Conservation (phyloP, 768 basidiomycete species). For the Xerocomellus dryophilus region DNA sequence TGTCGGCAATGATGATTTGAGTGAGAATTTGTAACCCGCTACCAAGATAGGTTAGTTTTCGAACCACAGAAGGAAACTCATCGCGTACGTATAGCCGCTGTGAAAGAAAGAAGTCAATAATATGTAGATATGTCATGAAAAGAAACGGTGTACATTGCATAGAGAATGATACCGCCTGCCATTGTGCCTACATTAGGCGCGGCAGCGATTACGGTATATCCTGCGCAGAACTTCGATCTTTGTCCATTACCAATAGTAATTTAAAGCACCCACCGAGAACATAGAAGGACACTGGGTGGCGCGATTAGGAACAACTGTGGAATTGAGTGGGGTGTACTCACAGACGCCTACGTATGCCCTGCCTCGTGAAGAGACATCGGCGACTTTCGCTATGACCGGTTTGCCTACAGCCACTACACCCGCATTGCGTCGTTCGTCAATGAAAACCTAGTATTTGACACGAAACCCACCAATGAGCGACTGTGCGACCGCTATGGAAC, state of each 20-base stretch:
- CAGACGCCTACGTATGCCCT: constrained; percentile 56
- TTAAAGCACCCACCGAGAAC: constrained; percentile 46
- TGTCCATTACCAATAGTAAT: background rate
- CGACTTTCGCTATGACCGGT: constrained; percentile 70
- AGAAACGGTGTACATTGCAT: constrained; percentile 44
- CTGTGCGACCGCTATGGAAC: constrained; percentile 54
- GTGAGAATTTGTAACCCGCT: constrained; percentile 63
- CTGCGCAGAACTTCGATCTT: constrained; percentile 18
- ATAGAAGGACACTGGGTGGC: constrained; percentile 50
- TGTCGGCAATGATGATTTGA: constrained; percentile 62
- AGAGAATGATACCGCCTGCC: constrained; percentile 55
- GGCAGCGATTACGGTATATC: constrained; percentile 54
- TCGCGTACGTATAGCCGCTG: constrained; percentile 59
- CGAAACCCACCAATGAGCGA: constrained; percentile 48
- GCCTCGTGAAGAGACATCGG: constrained; percentile 68
- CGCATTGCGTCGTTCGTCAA: constrained; percentile 5
- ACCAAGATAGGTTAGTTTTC: background rate
- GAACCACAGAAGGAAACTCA: background rate
- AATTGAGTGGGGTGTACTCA: constrained; percentile 33
- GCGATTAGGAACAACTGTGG: background rate
- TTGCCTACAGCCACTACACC: constrained; percentile 48
- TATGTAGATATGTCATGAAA: constrained; percentile 4
- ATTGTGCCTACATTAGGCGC: constrained; percentile 43
- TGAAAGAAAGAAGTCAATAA: constrained; percentile 21
- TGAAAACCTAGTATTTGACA: background rate